Evolutionary conservation across 2,329 filamentous ascomycete species (phyloP), one percentile per base, ranked within the genome.

Genomic region (Penicillium glabrum): DNA sequence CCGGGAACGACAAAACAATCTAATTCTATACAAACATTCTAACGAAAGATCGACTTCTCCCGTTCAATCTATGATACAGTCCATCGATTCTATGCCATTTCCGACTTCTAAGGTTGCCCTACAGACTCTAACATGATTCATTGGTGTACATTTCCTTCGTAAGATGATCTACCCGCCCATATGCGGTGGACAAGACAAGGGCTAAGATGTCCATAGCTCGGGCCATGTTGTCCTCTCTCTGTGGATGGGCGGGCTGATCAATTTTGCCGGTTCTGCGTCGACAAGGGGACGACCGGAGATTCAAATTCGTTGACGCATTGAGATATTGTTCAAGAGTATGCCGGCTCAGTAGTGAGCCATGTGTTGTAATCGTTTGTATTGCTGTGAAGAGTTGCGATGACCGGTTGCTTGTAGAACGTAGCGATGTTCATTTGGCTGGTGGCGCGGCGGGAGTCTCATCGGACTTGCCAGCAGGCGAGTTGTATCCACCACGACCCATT

Each of bases 401-500:
- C 14, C 14, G 24, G 29, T 26, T 31, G 9, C 23, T 46, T 29
- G 14, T 29, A 26, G 10, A 10, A n/a, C 3, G 8, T 45, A 5
- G 24, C 10, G 33, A n/a, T 2, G 21, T 5, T 49, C 33, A 50
- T 24, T 48, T 51, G 52, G 50, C 47, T 23, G 61, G 52, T 13
- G 49, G n/a, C 26, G 16, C 21, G 10, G 16, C 21, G 11, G 47
- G 13, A 5, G 53, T 56, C 37, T 51, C 47, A 39, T 49, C 46
- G 16, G 52, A n/a, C 53, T 56, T 51, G 53, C 33, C 24, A 19
- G 43, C 24, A 37, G 53, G 53, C 21, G 47, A 49, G 65, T 76
- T 75, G 62, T 75, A 75, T 44, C 72, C 73, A 39, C 73, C 74
- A 60, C 76, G 71, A 48, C 75, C 75, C 72, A 75, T 75, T 58